Percentiles rank a stretch among this genome's conserved stretches.
Evolutionary conservation across 352 stramenopile genomes (phyloP).

Genomic region (Phytopythium cucurbitacearum): DNA sequence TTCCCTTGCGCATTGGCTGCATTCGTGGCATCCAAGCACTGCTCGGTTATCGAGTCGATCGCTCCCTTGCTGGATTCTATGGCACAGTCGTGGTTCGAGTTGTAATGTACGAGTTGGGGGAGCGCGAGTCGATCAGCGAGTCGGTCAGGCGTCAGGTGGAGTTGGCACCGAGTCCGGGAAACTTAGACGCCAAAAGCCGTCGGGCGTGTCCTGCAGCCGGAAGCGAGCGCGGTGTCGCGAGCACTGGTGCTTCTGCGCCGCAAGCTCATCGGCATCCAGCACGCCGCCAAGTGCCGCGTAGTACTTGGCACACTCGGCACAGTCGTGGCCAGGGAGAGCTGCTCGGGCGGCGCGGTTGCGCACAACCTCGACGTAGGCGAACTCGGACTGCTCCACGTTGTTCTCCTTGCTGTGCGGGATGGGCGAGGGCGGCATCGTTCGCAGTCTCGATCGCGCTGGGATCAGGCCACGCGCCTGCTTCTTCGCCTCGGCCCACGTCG

Average conservation of each 20-base stretch:
- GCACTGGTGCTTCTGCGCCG: conserved; percentile 46
- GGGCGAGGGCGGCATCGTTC: not conserved
- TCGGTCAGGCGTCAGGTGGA: not conserved
- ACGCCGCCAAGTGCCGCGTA: conserved; percentile 62
- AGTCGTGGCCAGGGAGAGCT: conserved; percentile 58
- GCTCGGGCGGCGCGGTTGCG: conserved; percentile 63
- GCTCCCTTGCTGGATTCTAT: too few species aligned
- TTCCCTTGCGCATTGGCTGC: too few species aligned
- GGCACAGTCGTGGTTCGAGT: not conserved
- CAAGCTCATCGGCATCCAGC: conserved; percentile 24
- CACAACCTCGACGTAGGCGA: conserved; percentile 72
- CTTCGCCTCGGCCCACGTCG: conserved; percentile 49
- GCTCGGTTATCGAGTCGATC: too few species aligned
- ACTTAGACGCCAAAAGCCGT: conserved; percentile 82
- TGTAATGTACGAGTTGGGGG: not conserved
- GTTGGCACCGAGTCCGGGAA: conserved; percentile 58
- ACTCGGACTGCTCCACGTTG: conserved; percentile 6
- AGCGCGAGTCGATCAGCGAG: too few species aligned
- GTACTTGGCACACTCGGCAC: conserved; percentile 73
- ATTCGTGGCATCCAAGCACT: not conserved
- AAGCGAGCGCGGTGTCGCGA: conserved; percentile 74
- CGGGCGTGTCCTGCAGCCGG: conserved; percentile 72
- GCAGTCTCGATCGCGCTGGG: not conserved
- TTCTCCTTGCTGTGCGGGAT: conserved; percentile 4
- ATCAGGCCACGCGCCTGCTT: conserved; percentile 5